Percentiles rank a stretch among this genome's conserved stretches.
phyloP scores from a whole-genome alignment of 2,329 filamentous ascomycete genomes.

The Colletotrichum camelliae region DNA sequence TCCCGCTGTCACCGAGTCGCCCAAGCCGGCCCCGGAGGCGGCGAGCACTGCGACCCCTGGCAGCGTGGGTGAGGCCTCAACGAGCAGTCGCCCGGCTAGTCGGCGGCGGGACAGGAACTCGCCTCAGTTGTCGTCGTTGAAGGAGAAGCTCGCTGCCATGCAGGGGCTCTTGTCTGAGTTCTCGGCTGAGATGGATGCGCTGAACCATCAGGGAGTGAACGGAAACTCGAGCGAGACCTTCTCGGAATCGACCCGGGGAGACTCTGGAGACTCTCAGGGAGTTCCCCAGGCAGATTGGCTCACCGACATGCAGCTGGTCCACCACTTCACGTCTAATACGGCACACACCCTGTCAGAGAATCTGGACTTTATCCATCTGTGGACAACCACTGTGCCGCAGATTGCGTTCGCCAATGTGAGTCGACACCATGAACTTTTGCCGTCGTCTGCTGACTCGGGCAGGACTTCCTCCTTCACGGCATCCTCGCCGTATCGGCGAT shows the following conservation, averaged over 20 bases:
- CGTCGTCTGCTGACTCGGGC: not conserved
- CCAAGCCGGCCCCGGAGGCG: not conserved
- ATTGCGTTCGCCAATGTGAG: slow-evolving; percentile 10
- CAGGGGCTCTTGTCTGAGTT: slow-evolving; percentile 9
- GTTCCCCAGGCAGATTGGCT: slow-evolving; percentile 6
- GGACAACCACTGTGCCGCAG: slow-evolving; percentile 13
- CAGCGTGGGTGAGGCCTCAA: slow-evolving; percentile 1
- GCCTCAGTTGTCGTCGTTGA: slow-evolving; percentile 3
- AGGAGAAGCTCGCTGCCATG: slow-evolving; percentile 12
- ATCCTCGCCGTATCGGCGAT: slow-evolving; percentile 24
- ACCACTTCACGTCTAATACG: slow-evolving; percentile 12
- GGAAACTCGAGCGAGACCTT: not conserved
- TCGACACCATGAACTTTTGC: too few relatives aligned
- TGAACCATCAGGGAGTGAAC: not conserved
- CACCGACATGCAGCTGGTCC: slow-evolving; percentile 10
- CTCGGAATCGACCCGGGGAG: not conserved
- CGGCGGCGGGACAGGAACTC: not conserved
- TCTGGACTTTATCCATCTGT: slow-evolving; percentile 10
- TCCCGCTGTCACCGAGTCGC: slow-evolving; percentile 9
- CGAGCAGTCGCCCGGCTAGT: slow-evolving; percentile 1
- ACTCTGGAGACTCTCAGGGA: not conserved
- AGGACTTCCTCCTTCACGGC: slow-evolving; percentile 26
- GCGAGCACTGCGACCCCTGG: slow-evolving; percentile 6
- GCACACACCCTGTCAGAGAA: slow-evolving; percentile 10
- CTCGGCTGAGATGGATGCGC: slow-evolving; percentile 6